Evolutionary conservation across 345 rosid genomes (phyloP).

Genomic region (Populus tremula): DNA sequence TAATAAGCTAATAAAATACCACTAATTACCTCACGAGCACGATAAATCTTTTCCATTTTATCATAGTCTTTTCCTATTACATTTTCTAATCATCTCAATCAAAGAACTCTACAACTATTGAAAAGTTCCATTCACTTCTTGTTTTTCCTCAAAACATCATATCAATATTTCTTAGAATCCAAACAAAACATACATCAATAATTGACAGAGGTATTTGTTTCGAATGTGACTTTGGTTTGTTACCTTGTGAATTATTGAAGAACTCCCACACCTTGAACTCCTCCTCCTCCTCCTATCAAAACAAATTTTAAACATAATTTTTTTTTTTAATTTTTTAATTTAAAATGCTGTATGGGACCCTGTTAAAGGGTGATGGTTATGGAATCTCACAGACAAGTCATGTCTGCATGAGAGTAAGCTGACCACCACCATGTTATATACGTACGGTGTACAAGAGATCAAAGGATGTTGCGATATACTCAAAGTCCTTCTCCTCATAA

Average conservation of each 20-base stretch:
- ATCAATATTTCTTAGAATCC: not conserved
- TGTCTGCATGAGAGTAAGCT: not conserved
- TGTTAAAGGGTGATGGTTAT: not conserved
- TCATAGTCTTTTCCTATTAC: no score
- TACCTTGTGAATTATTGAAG: slow-evolving; percentile 22
- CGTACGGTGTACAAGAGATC: no score
- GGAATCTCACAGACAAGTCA: slow-evolving; percentile 16
- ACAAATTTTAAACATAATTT: no score
- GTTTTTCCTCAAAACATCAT: no score
- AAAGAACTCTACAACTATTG: no score
- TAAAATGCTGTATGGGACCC: slow-evolving; percentile 7
- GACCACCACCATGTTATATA: no score
- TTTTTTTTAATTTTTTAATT: not conserved
- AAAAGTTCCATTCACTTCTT: not conserved
- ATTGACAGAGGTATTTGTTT: slow-evolving; percentile 20
- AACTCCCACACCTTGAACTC: not conserved
- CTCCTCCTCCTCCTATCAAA: not conserved
- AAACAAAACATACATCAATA: slow-evolving; percentile 8
- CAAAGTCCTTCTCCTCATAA: not conserved
- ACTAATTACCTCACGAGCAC: no score
- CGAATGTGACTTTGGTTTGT: slow-evolving; percentile 15
- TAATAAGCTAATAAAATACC: no score
- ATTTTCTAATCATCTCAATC: no score
- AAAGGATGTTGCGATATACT: not conserved
- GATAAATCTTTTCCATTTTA: fast-evolving